Evolutionary conservation across 2,329 filamentous ascomycete genomes (phyloP), one percentile per base, ranked within the genome.

Genomic region (Paradendryphiella salina): DNA sequence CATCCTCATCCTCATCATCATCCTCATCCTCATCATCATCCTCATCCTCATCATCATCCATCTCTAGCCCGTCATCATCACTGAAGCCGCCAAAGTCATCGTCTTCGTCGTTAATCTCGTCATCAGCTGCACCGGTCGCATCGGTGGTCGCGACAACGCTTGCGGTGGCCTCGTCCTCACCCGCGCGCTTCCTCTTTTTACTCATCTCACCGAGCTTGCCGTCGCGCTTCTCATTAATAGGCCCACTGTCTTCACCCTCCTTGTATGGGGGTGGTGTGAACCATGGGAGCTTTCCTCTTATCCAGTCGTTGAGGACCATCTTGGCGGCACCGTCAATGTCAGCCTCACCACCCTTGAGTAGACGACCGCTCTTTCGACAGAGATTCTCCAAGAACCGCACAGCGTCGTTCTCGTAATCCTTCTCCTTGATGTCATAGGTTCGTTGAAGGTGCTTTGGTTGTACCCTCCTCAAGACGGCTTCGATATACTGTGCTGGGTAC

Each of bases 281-380:
- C 94, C 95, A 99, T 1, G 94, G 94, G 20, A 97, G 89, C 75
- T 93, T 96, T 49, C 94, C 94, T 57, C 94, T 80, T 67, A 97
- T 84, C 56, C 97, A 99, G 69, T 99, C 94, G 66, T 96, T 97
- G 52, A 99, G 77, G 0, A 99, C 88, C 85, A 96, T 96, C 75
- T 96, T 96, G 1, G 94, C 94, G 39, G 96, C 91, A 64, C 92
- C 91, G 65, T 97, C 93, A 47, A 96, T 77, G 72, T 99, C 94
- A 3, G 93, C 88, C 72, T 97, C 94, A n/a, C 93, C 94, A 50
- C 90, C 93, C 70, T 90, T 91, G 13, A 97, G 78, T 15, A 99
- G 76, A 62, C 92, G 83, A 13, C 94, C 94, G 50, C 86, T 85
- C 73, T 96, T 97, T 50, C 92, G 81, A 7, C 92, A 93, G 2